A percentile compares a stretch with the other conserved stretches of the same genome.
Evolutionary conservation across 768 basidiomycete genomes (phyloP).

Genomic region (Lactarius hatsudake): DNA sequence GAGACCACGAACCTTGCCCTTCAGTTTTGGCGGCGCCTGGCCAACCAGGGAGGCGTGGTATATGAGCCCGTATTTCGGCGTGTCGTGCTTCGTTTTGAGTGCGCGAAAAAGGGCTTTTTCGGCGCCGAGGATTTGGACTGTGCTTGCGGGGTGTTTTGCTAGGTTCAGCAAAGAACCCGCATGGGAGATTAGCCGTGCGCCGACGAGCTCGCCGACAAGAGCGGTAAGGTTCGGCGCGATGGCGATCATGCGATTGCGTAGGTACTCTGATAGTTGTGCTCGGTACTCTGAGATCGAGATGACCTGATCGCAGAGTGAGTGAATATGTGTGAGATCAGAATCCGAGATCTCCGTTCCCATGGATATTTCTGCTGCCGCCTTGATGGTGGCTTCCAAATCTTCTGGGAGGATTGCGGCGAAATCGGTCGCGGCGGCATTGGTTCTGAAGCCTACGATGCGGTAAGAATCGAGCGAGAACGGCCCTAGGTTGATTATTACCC

Average conservation of each 20-base stretch:
- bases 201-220: slow-evolving; percentile 74
- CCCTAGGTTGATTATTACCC: slow-evolving; percentile 49
- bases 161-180: slow-evolving; percentile 68
- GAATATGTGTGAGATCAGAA: slow-evolving; percentile 93
- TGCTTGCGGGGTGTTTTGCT: slow-evolving; percentile 77
- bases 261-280: slow-evolving; percentile 91
- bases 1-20: slow-evolving; percentile 73
- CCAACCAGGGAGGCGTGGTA: slow-evolving; percentile 98
- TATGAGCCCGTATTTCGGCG: slow-evolving; percentile 98
- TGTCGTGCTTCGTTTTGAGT: slow-evolving; percentile 85
- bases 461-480: slow-evolving; percentile 5
- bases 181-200: slow-evolving; percentile 71
- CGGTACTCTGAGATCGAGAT: slow-evolving; percentile 96
- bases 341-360: slow-evolving; percentile 99
- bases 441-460: slow-evolving; percentile 72
- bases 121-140: slow-evolving; percentile 73
- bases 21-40: slow-evolving; percentile 95
- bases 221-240: slow-evolving; percentile 96
- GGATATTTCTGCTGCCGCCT: slow-evolving; percentile 94
- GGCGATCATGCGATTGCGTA: slow-evolving; percentile 96
- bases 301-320: slow-evolving; percentile 96
- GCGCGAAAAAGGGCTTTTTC: slow-evolving; percentile 78
- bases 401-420: slow-evolving; percentile 92
- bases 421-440: slow-evolving; percentile 82
- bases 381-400: slow-evolving; percentile 92